phyloP scores from a whole-genome alignment of 2,329 filamentous ascomycete genomes.

The Sarocladium strictum region DNA sequence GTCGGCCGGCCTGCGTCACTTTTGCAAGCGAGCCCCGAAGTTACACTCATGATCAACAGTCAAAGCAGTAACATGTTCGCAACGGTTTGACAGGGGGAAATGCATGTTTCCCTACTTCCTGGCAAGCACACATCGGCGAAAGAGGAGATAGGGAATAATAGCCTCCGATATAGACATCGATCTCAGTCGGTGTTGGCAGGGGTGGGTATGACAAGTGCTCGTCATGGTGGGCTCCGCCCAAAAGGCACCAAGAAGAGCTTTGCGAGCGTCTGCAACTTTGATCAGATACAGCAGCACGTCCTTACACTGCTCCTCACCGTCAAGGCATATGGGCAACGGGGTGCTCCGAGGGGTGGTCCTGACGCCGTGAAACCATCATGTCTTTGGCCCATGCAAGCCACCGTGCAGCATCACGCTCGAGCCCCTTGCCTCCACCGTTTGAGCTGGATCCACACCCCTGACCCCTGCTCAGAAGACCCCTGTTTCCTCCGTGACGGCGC shows the following conservation, averaged over 20 bases:
- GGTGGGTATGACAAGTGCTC: conserved; percentile 1
- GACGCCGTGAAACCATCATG: conserved; percentile 4
- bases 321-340: neutral
- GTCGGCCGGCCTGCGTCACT: neutral
- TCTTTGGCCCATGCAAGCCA: conserved; percentile 10
- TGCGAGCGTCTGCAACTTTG: neutral
- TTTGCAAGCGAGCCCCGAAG: conserved; percentile 2
- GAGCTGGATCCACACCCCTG: conserved; percentile 1
- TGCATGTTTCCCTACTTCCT: neutral
- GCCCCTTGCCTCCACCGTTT: conserved; percentile 10
- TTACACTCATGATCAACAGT: neutral
- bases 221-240: neutral
- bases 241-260: neutral
- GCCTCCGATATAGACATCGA: conserved; percentile 5
- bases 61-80: neutral
- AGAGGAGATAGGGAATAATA: neutral
- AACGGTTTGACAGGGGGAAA: neutral
- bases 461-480: conserved; percentile 2
- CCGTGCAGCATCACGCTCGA: conserved; percentile 8
- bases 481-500: conserved; percentile 9
- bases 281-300: neutral
- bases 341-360: neutral
- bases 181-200: neutral
- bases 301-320: neutral
- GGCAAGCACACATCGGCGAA: neutral